Evolutionary conservation across 2,329 filamentous ascomycete genomes (phyloP).

Genomic region (Trichoderma afroharzianum): DNA sequence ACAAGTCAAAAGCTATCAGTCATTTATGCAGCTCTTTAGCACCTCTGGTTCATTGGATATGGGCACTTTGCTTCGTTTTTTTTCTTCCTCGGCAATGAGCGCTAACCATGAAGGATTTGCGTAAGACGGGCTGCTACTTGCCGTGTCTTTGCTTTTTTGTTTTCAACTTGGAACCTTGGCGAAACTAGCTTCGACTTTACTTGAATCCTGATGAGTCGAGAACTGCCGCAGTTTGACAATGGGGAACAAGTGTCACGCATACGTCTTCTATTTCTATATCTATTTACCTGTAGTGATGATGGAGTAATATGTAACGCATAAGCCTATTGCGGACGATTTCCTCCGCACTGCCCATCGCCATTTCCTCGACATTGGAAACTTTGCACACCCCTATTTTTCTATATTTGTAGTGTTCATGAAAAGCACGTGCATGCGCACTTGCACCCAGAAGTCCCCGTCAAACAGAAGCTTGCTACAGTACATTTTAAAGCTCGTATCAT

Average conservation of each 20-base stretch:
- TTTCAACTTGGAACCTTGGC: neutral
- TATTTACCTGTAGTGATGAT: neutral
- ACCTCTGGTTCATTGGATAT: neutral
- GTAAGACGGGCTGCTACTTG: neutral
- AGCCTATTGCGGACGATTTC: neutral
- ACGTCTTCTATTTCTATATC: neutral
- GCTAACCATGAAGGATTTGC: neutral
- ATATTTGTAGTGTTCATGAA: neutral
- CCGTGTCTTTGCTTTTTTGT: neutral
- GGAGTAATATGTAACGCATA: neutral
- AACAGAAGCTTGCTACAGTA: neutral
- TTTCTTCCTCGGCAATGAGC: neutral
- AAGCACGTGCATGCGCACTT: neutral
- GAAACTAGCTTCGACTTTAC: neutral
- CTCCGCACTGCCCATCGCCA: no score
- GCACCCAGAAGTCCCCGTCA: neutral
- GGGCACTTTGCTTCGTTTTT: neutral
- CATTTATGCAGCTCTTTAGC: neutral
- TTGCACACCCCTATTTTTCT: neutral
- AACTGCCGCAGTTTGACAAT: neutral
- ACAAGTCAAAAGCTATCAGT: neutral
- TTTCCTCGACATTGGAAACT: no score
- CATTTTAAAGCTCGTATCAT: neutral
- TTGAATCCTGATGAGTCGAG: neutral
- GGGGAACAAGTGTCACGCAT: neutral